These are phyloP conservation scores for Epichloe festucae DNA, from an alignment of 2,329 filamentous ascomycete species.

Conservation along the genomic window DNA sequence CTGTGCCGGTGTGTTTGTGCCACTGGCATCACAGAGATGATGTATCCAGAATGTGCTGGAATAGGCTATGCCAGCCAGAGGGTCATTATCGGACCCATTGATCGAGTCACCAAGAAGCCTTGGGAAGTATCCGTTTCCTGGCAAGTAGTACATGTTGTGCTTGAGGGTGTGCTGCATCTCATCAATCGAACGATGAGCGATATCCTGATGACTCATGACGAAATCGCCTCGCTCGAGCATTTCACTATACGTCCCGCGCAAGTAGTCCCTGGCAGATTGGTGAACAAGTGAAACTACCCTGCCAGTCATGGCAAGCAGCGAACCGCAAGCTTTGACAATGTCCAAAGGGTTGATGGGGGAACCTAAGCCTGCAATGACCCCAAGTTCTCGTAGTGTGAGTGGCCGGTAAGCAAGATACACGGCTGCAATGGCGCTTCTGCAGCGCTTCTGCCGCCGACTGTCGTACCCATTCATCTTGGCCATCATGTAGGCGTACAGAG, in stretches of 20 bases:
- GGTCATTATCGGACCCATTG: constrained; percentile 8
- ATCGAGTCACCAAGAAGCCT: constrained; percentile 5
- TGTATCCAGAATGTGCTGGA: constrained; percentile 21
- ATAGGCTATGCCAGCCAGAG: constrained; percentile 11
- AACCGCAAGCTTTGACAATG: constrained; percentile 23
- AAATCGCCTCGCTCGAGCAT: constrained; percentile 18
- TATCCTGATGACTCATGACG: constrained; percentile 14
- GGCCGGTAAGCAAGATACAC: constrained; percentile 20
- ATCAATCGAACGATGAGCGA: constrained; percentile 22
- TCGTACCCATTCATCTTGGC: constrained; percentile 1
- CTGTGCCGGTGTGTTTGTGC: background rate
- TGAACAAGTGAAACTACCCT: constrained; percentile 25
- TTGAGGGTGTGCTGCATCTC: constrained; percentile 18
- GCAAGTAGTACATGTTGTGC: constrained; percentile 23
- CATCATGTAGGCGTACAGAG: constrained; percentile 4
- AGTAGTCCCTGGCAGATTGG: constrained; percentile 30
- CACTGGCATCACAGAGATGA: constrained; percentile 14
- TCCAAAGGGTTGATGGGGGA: constrained; percentile 7
- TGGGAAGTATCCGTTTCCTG: constrained; percentile 12
- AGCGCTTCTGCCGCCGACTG: background rate
- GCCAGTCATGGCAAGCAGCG: constrained; percentile 20
- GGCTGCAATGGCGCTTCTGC: constrained; percentile 7
- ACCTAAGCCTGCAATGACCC: constrained; percentile 11
- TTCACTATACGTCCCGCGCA: constrained; percentile 11
- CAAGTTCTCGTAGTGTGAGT: constrained; percentile 21